Base-by-base conservation (phyloP, 139 green algal species). In the Pseudopediastrum boryanum region DNA sequence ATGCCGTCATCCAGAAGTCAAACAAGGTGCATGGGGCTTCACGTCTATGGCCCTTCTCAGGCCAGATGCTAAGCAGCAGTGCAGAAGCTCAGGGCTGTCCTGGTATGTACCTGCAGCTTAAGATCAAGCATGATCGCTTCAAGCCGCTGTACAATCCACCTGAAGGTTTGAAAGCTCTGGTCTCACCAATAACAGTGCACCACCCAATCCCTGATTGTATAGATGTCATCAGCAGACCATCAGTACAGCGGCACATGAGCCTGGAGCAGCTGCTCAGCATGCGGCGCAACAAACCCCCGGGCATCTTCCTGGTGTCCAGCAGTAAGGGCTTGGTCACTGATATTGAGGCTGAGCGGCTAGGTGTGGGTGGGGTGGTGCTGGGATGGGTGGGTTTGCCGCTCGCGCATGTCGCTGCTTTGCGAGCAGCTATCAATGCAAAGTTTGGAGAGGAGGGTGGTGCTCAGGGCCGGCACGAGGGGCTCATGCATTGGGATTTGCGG, bases 251-350 rank as follows among this genome's bases (percentile, higher is more conserved):
- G 16, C 38, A 39, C 35, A 50, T 61, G 50, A 19, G n/a, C 29
- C 35, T 82, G 50, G 16, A 51, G 36, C 21, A 75, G 48, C 64
- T 82, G 75, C 63, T 75, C 33, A 27, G 36, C 2, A 2, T 42
- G 38, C 63, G 75, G 21, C 2, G 31, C 19, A 19, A 13, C 21
- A 23, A 21, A 10, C 44, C 59, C 25, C 75, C 75, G 8, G 63
- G 75, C 36, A 58, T 82, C 29, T 69, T 68, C 64, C 75, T 82
- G 48, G 50, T 82, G 75, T 75, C 63, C n/a, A 82, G 38, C 23
- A 12, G 31, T 23, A 27, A 68, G 50, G 75, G 75, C 48, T 31
- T 82, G 7, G 13, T 82, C n/a, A 82, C 75, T 41, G 75, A 82
- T 50, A 71, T 75, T 29, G 75, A 82, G 13, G 63, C 64, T 19